These are phyloP conservation scores for Ilex asprella DNA, from an alignment of 257 asterid genomes.

Conservation along the genomic window DNA sequence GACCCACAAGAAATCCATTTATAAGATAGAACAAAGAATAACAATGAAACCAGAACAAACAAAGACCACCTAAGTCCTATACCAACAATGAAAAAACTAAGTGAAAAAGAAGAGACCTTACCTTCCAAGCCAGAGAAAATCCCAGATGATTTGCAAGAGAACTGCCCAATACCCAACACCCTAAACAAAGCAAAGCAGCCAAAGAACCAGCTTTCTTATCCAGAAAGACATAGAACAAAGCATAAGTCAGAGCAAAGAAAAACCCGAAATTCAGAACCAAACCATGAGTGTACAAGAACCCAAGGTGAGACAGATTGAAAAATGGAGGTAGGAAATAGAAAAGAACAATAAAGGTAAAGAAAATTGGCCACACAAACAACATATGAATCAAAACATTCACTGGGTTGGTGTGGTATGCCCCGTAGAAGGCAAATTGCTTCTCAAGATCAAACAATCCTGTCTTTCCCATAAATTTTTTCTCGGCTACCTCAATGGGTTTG, in stretches of 20 bases:
- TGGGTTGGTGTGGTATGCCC: constrained; percentile 90
- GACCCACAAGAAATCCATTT: background rate
- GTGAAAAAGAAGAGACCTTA: constrained; percentile 4
- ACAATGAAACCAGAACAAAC: background rate
- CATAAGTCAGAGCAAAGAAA: constrained; percentile 49
- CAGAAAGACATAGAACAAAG: constrained; percentile 51
- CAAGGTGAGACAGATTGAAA: constrained; percentile 29
- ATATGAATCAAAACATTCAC: constrained; percentile 60
- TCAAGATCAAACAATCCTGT: constrained; percentile 91
- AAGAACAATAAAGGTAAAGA: constrained; percentile 51
- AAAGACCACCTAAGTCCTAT: background rate
- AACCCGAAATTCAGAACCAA: constrained; percentile 70
- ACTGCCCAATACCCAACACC: constrained; percentile 73
- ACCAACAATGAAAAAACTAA: background rate
- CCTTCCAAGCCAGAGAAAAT: constrained; percentile 75
- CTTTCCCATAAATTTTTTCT: background rate
- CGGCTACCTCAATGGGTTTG: background rate
- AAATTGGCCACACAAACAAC: constrained; percentile 87
- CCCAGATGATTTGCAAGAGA: constrained; percentile 59
- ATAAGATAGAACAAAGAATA: background rate
- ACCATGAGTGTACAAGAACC: constrained; percentile 19
- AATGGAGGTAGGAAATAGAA: constrained; percentile 66
- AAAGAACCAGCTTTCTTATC: constrained; percentile 86
- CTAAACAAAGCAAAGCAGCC: constrained; percentile 61
- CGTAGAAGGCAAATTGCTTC: constrained; percentile 81